Base-by-base conservation (phyloP, 176 grass and related monocot species). In the Rhynchospora tenuis region DNA sequence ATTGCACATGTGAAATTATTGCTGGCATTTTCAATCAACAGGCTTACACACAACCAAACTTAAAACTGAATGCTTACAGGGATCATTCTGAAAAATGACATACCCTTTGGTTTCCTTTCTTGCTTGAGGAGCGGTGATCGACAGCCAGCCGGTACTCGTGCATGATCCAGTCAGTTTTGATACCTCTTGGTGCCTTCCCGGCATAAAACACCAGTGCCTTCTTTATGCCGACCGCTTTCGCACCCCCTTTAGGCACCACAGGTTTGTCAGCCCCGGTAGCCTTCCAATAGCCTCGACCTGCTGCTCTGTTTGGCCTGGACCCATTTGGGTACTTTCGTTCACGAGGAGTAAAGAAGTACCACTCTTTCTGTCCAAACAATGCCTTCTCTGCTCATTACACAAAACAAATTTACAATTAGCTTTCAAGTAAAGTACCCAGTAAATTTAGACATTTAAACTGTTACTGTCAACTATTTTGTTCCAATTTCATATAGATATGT, bases 121-220 rank as follows among this genome's bases (percentile, higher is more conserved):
- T 89, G 69, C 56, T 71, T 2, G 72, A 64, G 5, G 85, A 90
- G 0, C 29, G 80, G 63, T 86, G 84, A 46, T 84, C 84, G 19
- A 84, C 8, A 7, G 73, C 73, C 23, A 90, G 73, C 15, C 88
- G 50, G 44, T 90, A 90, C n/a, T 90, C 88, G 51, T 90, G 88
- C 88, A 90, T 90, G 81, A 90, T 90, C 88, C 88, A 90, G 48
- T 90, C 76, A 1, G 88, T 90, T 82, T 90, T 90, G 13, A 64
- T 70, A 1, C 88, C 88, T 54, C 28, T 90, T 3, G 88, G 88
- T 7, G 88, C 88, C 73, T 86, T 90, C 7, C 88, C 88, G 2
- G 84, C 16, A 59, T 90, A 90, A 65, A 90, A 90, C 5, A 90
- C 88, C 55, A 90, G 52, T 4, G 88, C 85, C 73, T 90, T 90